Evolutionary conservation across 129 eudicot genomes (phyloP), one percentile per base, ranked within the genome.

Genomic region (Scalesia atractyloides): DNA sequence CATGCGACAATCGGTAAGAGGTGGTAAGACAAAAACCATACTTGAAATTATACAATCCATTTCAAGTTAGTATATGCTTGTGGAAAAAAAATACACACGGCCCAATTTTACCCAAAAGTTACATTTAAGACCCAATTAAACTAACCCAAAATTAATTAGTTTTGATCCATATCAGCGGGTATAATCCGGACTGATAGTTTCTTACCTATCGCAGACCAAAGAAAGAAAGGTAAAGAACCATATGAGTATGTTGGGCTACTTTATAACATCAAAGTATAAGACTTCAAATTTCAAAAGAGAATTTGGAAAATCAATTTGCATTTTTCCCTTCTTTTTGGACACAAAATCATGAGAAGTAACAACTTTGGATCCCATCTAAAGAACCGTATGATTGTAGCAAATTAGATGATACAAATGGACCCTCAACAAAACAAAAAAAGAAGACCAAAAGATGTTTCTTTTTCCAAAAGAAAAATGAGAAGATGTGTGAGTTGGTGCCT

Each of bases 341-440:
- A 77, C 66, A 78, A 52, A 64, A 78, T 78, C 60, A 78, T 70
- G 66, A 26, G 37, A 34, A 15, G 3, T 48, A 59, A 61, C 63
- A 24, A 61, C 30, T 62, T 70, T 70, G 72, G 20, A 61, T 70
- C 82, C 76, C 48, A 69, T 69, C n/a, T 24, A 77, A 37, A 70
- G 72, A 43, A 62, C 67, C 77, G 41, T 47, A 77, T 51, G 49
- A 78, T 78, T 70, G 43, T 60, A 68, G 61, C 61, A 56, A 66
- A 59, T 22, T 75, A 54, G 73, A 75, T 11, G 36, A 54, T n/a
- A 77, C 59, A 70, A 77, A 70, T 63, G 77, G 82, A 77, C 72
- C 76, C 33, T 70, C 24, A 58, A 76, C 51, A 18, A 18, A 37
- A 62, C 66, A 19, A 19, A 60, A 60, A 51, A 70, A 13, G 70